Conservation (phyloP, 2,329 filamentous ascomycete genomes). For the Xylaria sp. region DNA sequence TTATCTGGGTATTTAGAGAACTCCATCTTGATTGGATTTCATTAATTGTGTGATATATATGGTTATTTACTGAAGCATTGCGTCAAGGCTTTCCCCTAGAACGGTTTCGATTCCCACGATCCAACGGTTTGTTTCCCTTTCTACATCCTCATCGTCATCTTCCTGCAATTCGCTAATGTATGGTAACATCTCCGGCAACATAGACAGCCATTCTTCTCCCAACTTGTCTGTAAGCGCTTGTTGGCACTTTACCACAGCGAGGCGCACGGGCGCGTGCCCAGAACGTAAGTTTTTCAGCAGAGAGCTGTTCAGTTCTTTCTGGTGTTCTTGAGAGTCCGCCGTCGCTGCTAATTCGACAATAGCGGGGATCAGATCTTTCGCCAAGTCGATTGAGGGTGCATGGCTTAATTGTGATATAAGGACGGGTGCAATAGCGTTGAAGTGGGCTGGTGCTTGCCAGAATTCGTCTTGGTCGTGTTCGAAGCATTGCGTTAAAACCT, state of each 20-base stretch:
- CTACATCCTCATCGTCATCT: conserved; percentile 93
- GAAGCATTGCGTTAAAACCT: conserved; percentile 79
- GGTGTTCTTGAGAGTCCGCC: conserved; percentile 86
- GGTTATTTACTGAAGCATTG: conserved; percentile 80
- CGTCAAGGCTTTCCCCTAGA: conserved; percentile 88
- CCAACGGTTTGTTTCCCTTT: conserved; percentile 89
- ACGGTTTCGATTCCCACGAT: conserved; percentile 89
- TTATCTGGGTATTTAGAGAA: background rate
- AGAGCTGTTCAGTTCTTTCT: conserved; percentile 84
- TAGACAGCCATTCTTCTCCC: conserved; percentile 91
- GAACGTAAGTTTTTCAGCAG: conserved; percentile 83
- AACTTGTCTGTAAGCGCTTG: conserved; percentile 80
- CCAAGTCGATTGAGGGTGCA: conserved; percentile 56
- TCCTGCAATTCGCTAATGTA: conserved; percentile 96
- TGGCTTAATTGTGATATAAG: conserved; percentile 73
- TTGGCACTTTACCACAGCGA: conserved; percentile 85
- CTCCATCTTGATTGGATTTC: background rate
- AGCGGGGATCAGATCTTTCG: conserved; percentile 72
- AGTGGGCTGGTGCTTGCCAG: conserved; percentile 93
- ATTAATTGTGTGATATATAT: background rate
- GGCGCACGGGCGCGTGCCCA: conserved; percentile 74
- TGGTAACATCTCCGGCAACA: conserved; percentile 94
- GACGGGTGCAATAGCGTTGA: conserved; percentile 74
- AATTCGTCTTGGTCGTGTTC: conserved; percentile 93
- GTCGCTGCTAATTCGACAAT: conserved; percentile 83